These are phyloP conservation scores for Ogataea haglerorum DNA, from an alignment of 805 yeast genomes.

Conservation along the genomic window DNA sequence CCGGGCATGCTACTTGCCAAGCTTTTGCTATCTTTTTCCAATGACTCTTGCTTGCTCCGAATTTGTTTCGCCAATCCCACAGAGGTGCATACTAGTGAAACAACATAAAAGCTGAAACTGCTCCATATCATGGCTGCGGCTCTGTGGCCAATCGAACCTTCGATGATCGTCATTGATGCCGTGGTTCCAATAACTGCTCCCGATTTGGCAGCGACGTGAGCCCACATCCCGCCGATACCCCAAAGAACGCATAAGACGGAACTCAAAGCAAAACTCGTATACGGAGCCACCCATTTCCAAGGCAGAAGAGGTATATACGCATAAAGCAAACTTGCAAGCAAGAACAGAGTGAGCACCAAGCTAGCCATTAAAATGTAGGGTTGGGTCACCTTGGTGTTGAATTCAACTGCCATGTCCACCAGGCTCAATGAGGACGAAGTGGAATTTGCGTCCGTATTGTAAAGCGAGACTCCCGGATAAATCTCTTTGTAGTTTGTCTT, in stretches of 20 bases:
- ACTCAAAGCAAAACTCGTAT: slow-evolving; percentile 32
- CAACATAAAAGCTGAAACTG: slow-evolving; percentile 46
- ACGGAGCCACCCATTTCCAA: slow-evolving; percentile 26
- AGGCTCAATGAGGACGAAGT: slow-evolving; percentile 40
- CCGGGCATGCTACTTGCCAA: slow-evolving; percentile 2
- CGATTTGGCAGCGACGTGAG: slow-evolving; percentile 52
- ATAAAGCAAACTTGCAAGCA: slow-evolving; percentile 43
- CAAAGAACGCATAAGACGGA: slow-evolving; percentile 43
- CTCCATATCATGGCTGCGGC: slow-evolving; percentile 63
- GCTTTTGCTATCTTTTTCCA: slow-evolving; percentile 6
- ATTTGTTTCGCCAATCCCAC: slow-evolving; percentile 35
- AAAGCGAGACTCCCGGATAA: slow-evolving; percentile 34
- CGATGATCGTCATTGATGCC: slow-evolving; percentile 49
- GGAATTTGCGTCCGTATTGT: slow-evolving; percentile 32
- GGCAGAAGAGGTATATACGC: slow-evolving; percentile 50
- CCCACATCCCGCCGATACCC: slow-evolving; percentile 67
- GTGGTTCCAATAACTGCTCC: slow-evolving; percentile 41
- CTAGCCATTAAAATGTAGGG: slow-evolving; percentile 52
- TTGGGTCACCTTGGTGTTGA: slow-evolving; percentile 45
- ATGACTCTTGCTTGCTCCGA: slow-evolving; percentile 4
- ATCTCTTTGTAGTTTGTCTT: slow-evolving; percentile 18
- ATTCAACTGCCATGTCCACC: slow-evolving; percentile 42
- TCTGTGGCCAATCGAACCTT: slow-evolving; percentile 43
- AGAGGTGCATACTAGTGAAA: slow-evolving; percentile 40
- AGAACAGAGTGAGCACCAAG: slow-evolving; percentile 40